Base-by-base conservation (phyloP, 768 basidiomycete species). In the Heimioporus sp. region DNA sequence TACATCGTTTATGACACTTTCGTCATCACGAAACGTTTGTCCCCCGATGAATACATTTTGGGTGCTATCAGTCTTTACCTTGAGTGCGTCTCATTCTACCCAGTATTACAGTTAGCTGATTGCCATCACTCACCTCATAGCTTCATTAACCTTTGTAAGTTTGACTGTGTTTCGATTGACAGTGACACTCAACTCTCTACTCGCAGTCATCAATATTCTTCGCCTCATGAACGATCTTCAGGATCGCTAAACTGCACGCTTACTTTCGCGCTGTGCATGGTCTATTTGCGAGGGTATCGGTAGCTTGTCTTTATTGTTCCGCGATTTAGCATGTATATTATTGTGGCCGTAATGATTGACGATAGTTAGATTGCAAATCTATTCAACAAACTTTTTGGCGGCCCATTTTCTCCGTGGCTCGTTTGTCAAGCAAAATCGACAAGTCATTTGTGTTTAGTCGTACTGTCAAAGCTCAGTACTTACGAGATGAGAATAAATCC, bases 1-100 rank as follows among this genome's bases (percentile, higher is more conserved):
- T 97, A 94, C 65, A 78, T 96, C 59, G 83, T 94, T 59, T 94
- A 87, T 64, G 92, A 95, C 69, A 98, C 96, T 3, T 93, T 88
- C 68, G 67, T 83, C 56, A 95, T 98, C 76, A 92, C 90, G 73
- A 86, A 85, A 61, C 83, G 84, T 53, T 74, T 97, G 17, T 91
- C 89, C 2, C 92, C 93, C 4, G 97, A 99, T 58, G 97, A 99
- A 68, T 93, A 81, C 68, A 93, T 97, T 59, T 74, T 97, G 75
- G 96, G 86, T 34, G 79, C 92, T 16, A 87, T 98, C 64, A 87
- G 85, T 58, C 81, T 98, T n/a, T 98, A 98, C 72, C 85, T 98
- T 50, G 96, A 98, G 83, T 89, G 72, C 59, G 85, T 85, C 10
- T 54, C 35, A 6, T 43, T 28, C 17, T 40, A 17, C 43, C 21